Base-by-base conservation (phyloP, 495 filamentous ascomycete genomes). In the Penicillium alfredii region DNA sequence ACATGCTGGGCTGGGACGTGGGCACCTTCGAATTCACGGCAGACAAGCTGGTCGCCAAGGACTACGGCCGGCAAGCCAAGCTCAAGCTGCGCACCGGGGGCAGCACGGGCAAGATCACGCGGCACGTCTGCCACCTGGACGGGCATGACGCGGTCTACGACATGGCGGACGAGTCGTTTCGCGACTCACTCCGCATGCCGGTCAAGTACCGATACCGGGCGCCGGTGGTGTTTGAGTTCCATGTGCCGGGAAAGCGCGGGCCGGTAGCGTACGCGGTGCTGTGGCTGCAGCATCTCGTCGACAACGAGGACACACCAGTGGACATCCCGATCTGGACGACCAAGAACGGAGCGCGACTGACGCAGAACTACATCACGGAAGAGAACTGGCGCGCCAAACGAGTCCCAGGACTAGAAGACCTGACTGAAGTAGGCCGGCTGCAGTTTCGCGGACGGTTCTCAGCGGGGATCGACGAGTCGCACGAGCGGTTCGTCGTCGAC, bases 251-350 rank as follows among this genome's bases (percentile, higher is more conserved):
- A 37, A 85, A 84, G 57, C 79, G 84, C 8, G 68, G 74, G 25
- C 65, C 80, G 0, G 77, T 85, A 30, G 78, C 79, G 0, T 93
- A 92, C 53, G 81, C 88, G 0, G 66, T 81, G 10, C 58, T 94
- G 19, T 96, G 90, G 89, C 72, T 96, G 5, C 83, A 87, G 40
- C 83, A 87, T 44, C 59, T 97, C 6, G 69, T 80, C 26, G 90
- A 96, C 55, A 81, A 81, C 48, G 80, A 89, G 33, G 75, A 82
- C 14, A 73, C 70, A 6, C 68, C 77, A 21, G 80, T 94, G 47
- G 83, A 88, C 53, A 72, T 95, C 5, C 90, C 90, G 1, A 83
- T 96, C 49, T 97, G 84, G 81, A 76, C 73, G 8, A 93, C 87
- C 9, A 73, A 82, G 47, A 80, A 80, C 29, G 67, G 78, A 2